phyloP scores from a whole-genome alignment of 768 basidiomycete species.

The Trametes gibbosa region DNA sequence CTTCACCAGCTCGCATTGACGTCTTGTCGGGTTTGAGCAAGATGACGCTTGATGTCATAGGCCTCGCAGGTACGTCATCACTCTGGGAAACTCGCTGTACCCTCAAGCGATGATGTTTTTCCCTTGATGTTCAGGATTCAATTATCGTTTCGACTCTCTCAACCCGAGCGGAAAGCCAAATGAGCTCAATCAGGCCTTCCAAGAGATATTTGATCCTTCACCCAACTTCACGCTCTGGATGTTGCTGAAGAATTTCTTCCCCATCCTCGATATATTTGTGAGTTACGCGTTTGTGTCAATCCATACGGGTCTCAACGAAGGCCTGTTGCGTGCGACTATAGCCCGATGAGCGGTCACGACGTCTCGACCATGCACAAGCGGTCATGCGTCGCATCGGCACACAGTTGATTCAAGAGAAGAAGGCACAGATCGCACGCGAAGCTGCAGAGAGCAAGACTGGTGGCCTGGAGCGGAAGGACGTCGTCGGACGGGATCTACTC shows the following conservation, averaged over 20 bases:
- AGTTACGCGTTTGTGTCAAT: no score
- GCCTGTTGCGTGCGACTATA: no score
- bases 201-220: constrained; percentile 24
- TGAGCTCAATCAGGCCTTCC: constrained; percentile 33
- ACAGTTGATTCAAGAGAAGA: constrained; percentile 32
- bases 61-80: constrained; percentile 34
- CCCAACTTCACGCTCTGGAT: no score
- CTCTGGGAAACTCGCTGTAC: no score
- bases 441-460: constrained; percentile 10
- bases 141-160: constrained; percentile 33
- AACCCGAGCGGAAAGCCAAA: no score
- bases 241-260: constrained; percentile 20
- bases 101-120: not conserved
- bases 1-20: constrained; percentile 27
- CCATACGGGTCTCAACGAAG: no score
- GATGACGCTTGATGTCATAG: constrained; percentile 43
- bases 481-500: constrained; percentile 52
- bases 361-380: constrained; percentile 12
- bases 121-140: constrained; percentile 34
- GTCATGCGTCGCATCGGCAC: constrained; percentile 30
- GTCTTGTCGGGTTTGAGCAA: constrained; percentile 33
- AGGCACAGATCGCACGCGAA: constrained; percentile 29
- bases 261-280: constrained; percentile 16
- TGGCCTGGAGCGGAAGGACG: constrained; percentile 33
- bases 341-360: no score